Conservation (phyloP, 495 filamentous ascomycete species). For the Lasiosphaeria hispida region DNA sequence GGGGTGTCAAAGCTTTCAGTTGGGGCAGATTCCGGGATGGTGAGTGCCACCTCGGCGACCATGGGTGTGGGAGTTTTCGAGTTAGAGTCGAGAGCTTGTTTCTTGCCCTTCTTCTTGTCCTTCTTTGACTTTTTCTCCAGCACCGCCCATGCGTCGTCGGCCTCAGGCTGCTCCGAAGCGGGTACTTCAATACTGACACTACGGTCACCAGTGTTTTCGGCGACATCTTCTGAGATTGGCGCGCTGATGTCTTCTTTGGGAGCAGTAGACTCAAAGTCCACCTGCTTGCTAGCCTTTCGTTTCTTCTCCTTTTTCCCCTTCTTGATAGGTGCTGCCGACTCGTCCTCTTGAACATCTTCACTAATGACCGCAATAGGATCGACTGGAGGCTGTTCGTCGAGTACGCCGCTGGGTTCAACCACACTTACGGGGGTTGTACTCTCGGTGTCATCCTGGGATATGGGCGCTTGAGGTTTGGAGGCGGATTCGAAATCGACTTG, state of each 20-base stretch:
- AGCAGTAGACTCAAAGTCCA: background rate
- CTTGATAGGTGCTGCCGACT: background rate
- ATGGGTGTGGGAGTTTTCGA: constrained; percentile 23
- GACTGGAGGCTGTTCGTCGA: background rate
- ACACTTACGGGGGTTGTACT: background rate
- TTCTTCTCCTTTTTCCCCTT: background rate
- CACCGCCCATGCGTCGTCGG: constrained; percentile 7
- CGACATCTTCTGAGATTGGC: constrained; percentile 8
- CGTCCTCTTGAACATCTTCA: background rate
- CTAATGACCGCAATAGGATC: background rate
- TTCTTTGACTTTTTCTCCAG: constrained; percentile 32
- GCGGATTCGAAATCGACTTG: constrained; percentile 22
- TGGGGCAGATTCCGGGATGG: background rate
- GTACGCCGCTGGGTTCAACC: too few relatives aligned
- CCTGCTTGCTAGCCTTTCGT: background rate
- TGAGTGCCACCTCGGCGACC: background rate
- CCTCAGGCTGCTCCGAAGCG: too few relatives aligned
- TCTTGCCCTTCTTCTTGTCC: constrained; percentile 34
- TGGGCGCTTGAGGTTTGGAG: constrained; percentile 3
- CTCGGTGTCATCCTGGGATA: background rate
- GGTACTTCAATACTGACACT: constrained; percentile 24
- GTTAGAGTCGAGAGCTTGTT: constrained; percentile 18
- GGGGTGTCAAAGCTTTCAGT: background rate
- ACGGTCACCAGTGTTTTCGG: constrained; percentile 10
- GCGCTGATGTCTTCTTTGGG: background rate